These are phyloP conservation scores for Sambucus nigra DNA, from an alignment of 129 eudicot species.

Conservation along the genomic window DNA sequence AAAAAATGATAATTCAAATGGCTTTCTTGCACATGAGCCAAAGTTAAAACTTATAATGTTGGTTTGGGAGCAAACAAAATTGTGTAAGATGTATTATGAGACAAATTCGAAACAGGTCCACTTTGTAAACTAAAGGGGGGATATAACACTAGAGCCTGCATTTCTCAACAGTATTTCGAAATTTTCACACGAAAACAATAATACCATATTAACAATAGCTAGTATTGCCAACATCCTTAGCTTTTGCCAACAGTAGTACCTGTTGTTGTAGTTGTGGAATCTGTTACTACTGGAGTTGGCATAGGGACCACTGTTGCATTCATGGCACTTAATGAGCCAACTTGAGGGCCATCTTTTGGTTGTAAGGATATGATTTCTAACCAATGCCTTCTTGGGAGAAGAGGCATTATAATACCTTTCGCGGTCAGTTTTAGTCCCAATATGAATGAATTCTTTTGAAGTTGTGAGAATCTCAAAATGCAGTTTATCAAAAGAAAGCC, in stretches of 20 bases:
- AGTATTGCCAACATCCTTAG: constrained; percentile 9
- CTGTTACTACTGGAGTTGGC: background rate
- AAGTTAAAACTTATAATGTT: no score
- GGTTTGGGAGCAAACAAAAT: no score
- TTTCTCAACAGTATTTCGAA: no score
- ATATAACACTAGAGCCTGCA: background rate
- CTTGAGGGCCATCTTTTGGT: constrained; percentile 4
- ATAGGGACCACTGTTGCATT: constrained; percentile 13
- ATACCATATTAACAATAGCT: constrained; percentile 1
- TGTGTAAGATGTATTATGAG: no score
- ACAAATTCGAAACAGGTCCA: no score
- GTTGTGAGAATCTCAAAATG: constrained; percentile 10
- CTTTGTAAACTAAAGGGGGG: no score
- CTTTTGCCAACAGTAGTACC: constrained; percentile 9
- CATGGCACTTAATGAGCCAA: constrained; percentile 8
- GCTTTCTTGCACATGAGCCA: no score
- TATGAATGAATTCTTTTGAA: constrained; percentile 12
- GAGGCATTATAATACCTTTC: constrained; percentile 18
- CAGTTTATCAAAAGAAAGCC: no score
- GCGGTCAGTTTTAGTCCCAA: constrained; percentile 1
- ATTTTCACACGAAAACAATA: background rate
- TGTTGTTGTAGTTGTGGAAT: background rate
- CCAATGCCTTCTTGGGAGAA: constrained; percentile 22
- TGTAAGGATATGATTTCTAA: constrained; percentile 2
- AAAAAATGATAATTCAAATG: no score